These are phyloP conservation scores for Backusella circina DNA, from an alignment of 192 early-diverging fungal species.

Conservation along the genomic window DNA sequence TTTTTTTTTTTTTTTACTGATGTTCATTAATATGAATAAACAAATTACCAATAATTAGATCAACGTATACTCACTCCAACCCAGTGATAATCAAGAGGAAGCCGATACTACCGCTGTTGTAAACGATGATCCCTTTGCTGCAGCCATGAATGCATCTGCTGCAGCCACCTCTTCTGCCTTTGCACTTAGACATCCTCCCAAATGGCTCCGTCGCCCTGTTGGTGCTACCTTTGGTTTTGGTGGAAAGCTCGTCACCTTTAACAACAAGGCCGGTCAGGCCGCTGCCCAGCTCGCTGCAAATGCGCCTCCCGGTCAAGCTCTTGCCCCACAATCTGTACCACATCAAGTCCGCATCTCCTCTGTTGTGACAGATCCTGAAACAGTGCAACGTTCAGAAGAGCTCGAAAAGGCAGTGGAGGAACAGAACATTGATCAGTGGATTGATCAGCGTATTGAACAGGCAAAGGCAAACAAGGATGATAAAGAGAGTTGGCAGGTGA, in stretches of 20 bases:
- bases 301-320: conserved; percentile 38
- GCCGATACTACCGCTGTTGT: conserved; percentile 33
- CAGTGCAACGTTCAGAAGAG: conserved; percentile 65
- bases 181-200: conserved; percentile 80
- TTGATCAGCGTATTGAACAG: conserved; percentile 42
- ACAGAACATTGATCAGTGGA: conserved; percentile 31
- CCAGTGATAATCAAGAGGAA: conserved; percentile 36
- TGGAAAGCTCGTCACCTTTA: conserved; percentile 81
- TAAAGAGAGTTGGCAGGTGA: conserved; percentile 71
- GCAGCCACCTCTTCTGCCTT: conserved; percentile 55
- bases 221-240: conserved; percentile 90
- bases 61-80: conserved; percentile 77
- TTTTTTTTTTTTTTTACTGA: too few species aligned
- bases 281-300: conserved; percentile 14
- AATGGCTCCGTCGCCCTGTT: conserved; percentile 89
- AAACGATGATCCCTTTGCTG: conserved; percentile 78
- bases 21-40: not conserved
- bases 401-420: conserved; percentile 65
- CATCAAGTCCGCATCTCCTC: conserved; percentile 56
- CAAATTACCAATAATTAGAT: conserved; percentile 40
- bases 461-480: conserved; percentile 22
- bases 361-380: conserved; percentile 70
- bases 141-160: conserved; percentile 32
- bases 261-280: conserved; percentile 45
- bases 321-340: conserved; percentile 27